Evolutionary conservation across 129 eudicot genomes (phyloP).

Genomic region (Tanacetum coccineum): DNA sequence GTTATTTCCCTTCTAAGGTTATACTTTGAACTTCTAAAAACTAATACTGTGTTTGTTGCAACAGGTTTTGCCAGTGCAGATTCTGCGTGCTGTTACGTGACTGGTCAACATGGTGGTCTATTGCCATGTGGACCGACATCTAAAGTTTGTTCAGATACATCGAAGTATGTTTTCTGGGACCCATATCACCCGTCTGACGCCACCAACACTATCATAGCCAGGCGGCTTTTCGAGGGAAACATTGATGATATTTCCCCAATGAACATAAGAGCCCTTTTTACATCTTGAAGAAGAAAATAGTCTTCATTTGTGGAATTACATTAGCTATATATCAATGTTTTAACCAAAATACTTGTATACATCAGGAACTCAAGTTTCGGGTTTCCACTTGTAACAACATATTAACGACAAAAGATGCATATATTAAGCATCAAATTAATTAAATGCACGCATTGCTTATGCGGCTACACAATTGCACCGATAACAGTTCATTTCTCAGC

Average conservation of each 20-base stretch:
- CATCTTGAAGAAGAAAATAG: slow-evolving; percentile 23
- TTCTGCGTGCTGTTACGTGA: slow-evolving; percentile 66
- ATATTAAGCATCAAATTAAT: no score
- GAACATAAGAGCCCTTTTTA: slow-evolving; percentile 48
- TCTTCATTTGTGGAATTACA: not conserved
- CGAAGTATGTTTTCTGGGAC: slow-evolving; percentile 91
- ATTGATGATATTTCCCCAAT: slow-evolving; percentile 53
- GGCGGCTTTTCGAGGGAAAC: slow-evolving; percentile 66
- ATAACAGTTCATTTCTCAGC: no score
- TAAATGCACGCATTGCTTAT: no score
- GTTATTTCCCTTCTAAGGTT: not conserved
- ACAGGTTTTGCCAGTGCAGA: slow-evolving; percentile 62
- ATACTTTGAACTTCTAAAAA: not conserved
- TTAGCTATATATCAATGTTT: not conserved
- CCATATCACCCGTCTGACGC: slow-evolving; percentile 89
- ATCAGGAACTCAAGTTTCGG: not conserved
- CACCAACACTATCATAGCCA: slow-evolving; percentile 51
- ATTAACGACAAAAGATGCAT: not conserved
- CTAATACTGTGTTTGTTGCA: not conserved
- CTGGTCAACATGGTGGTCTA: slow-evolving; percentile 68
- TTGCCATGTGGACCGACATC: slow-evolving; percentile 82
- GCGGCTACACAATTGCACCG: no score
- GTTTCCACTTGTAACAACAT: not conserved
- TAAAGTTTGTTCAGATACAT: slow-evolving; percentile 61
- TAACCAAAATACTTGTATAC: not conserved